Evolutionary conservation across 257 asterid species (phyloP).

Genomic region (Solanum infundibuliforme): DNA sequence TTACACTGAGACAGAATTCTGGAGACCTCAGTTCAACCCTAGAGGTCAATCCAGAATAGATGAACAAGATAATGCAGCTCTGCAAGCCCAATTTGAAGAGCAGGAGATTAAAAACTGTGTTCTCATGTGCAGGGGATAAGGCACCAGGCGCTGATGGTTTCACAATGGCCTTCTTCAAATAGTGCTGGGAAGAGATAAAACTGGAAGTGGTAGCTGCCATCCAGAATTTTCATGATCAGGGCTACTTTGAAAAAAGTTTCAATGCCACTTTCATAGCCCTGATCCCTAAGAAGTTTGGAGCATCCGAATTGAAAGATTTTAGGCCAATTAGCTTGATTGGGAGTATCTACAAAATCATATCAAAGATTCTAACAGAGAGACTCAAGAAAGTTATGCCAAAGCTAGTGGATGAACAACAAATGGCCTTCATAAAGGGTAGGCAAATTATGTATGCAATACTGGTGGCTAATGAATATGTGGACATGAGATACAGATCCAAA

Average conservation of each 20-base stretch:
- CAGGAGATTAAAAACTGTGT: background rate
- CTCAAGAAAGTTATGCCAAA: background rate
- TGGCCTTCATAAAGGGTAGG: background rate
- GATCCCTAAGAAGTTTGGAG: background rate
- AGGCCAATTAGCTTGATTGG: background rate
- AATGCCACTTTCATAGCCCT: background rate
- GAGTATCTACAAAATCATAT: background rate
- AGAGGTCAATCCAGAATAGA: background rate
- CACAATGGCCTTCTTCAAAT: too few species aligned
- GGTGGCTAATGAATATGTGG: background rate
- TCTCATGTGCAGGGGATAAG: background rate
- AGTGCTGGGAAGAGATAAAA: background rate
- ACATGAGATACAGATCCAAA: background rate
- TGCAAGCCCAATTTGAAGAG: background rate
- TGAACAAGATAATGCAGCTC: background rate
- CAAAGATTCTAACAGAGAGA: background rate
- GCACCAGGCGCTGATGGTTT: too few species aligned
- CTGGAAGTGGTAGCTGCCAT: background rate
- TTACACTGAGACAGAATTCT: background rate
- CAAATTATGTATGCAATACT: background rate
- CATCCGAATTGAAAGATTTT: background rate
- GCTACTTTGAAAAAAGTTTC: background rate
- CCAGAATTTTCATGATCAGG: background rate
- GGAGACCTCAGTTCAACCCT: background rate
- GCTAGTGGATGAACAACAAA: background rate